phyloP scores from a whole-genome alignment of 2,329 filamentous ascomycete species.

The Neophaeococcomyces mojaviensis region DNA sequence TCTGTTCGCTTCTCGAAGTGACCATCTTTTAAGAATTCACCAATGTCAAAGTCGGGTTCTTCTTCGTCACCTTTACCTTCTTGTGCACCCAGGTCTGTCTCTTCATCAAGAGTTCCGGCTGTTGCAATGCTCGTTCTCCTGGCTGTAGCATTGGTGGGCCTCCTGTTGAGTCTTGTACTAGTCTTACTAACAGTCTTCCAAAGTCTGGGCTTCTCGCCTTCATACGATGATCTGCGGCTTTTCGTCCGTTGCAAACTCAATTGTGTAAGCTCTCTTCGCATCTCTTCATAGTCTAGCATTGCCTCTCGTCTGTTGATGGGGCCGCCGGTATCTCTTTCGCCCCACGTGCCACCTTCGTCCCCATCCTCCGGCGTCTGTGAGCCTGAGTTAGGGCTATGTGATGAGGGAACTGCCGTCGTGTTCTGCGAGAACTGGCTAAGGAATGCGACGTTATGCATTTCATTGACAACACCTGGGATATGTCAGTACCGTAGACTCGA shows the following conservation, averaged over 20 bases:
- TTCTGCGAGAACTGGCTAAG: constrained; percentile 9
- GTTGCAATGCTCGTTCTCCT: constrained; percentile 29
- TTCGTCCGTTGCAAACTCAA: constrained; percentile 40
- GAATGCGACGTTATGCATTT: constrained; percentile 13
- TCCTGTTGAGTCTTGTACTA: constrained; percentile 6
- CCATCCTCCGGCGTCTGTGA: not conserved
- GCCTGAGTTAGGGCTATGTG: constrained; percentile 1
- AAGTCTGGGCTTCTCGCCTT: not conserved
- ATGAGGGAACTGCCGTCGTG: constrained; percentile 10
- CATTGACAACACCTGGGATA: not conserved
- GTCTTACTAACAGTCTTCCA: not conserved
- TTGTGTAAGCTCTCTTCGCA: constrained; percentile 48
- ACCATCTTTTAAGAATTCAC: constrained; percentile 63
- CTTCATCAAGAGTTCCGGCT: constrained; percentile 32
- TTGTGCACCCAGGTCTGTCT: constrained; percentile 25
- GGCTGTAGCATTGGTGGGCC: constrained; percentile 3
- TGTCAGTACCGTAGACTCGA: not conserved
- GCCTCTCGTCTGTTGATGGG: constrained; percentile 46
- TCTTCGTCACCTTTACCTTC: constrained; percentile 33
- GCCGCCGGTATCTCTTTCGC: constrained; percentile 52
- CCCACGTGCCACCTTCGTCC: constrained; percentile 49
- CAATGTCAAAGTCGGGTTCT: constrained; percentile 57
- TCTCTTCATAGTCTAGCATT: constrained; percentile 53
- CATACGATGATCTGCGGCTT: constrained; percentile 6
- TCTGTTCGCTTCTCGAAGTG: constrained; percentile 67